Evolutionary conservation across 225 moss, liverwort and hornwort genomes (phyloP).

Genomic region (Marchantia paleacea): DNA sequence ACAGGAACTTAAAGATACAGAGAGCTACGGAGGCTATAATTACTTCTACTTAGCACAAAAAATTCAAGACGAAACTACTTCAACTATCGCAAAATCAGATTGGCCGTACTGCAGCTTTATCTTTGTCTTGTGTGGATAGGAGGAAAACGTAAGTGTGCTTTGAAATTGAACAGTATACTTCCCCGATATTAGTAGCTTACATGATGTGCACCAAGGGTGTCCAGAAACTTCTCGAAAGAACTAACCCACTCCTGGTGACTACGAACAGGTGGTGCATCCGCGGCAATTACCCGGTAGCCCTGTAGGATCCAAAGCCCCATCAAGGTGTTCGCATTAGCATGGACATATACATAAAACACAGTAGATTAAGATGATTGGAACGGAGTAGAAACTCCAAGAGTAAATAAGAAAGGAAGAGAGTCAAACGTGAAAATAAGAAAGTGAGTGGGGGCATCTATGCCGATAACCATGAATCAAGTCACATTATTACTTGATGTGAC

Average conservation of each 20-base stretch:
- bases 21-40: too few species aligned
- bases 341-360: background rate
- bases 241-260: conserved; percentile 90
- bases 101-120: too few species aligned
- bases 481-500: too few species aligned
- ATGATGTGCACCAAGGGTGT: conserved; percentile 86
- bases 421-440: too few species aligned
- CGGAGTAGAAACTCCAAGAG: background rate
- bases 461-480: too few species aligned
- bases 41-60: too few species aligned
- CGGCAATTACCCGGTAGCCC: conserved; percentile 93
- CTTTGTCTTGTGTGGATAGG: too few species aligned
- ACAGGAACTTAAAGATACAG: too few species aligned
- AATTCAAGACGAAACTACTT: background rate
- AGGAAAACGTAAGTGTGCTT: background rate
- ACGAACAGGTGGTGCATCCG: conserved; percentile 90
- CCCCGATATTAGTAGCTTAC: conserved; percentile 31
- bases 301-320: conserved; percentile 24
- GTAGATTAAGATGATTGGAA: background rate
- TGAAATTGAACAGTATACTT: background rate
- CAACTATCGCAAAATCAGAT: background rate
- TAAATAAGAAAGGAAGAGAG: too few species aligned
- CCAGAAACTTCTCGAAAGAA: conserved; percentile 94
- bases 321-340: background rate
- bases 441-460: too few species aligned